Base-by-base conservation (phyloP, 2,329 filamentous ascomycete genomes). In the Arthrobotrys sphaeroides region DNA sequence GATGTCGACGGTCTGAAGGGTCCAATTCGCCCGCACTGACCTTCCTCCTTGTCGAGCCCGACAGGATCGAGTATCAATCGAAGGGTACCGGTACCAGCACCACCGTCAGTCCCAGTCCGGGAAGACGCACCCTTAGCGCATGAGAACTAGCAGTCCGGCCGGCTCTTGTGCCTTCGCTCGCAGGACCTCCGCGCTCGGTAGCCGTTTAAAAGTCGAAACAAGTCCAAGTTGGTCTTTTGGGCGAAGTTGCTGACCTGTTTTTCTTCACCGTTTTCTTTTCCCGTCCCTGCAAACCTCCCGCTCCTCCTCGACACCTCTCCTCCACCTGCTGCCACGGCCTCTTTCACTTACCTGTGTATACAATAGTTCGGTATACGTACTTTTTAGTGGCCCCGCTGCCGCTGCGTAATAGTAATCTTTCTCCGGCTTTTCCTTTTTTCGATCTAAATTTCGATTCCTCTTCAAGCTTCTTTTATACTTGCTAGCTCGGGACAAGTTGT, bases 401-500 rank as follows among this genome's bases (percentile, higher is more conserved):
- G 9, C 53, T 53, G 49, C 64, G 51, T 68, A 59, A 68, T 68
- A 68, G 64, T 66, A 66, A 10, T 10, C 36, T 61, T 16, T 60
- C 20, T 26, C 20, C 55, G 22, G 26, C 45, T 45, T 28, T 40
- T 38, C 31, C 55, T 45, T 57, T 62, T 74, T 40, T 62, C 33
- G 16, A 33, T 20, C 4, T 26, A 9, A 16, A 24, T 49, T 66
- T 18, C 18, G 13, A 47, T 36, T 61, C 49, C 42, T 62, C 42
- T 51, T 55, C 22, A 26, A 28, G 31, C 36, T 40, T 22, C 33
- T 49, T 43, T 55, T 62, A 51, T 68, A 51, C n/a, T n/a, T n/a
- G 47, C 26, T 51, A 59, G 72, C 72, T 75, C 64, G 64, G 72
- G 72, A 75, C 72, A 75, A 75, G 47, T 75, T 75, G 72, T 75